A percentile compares a stretch with the other conserved stretches of the same genome.
phyloP scores from a whole-genome alignment of 148 eudicot genomes.

The Arctostaphylos glauca region DNA sequence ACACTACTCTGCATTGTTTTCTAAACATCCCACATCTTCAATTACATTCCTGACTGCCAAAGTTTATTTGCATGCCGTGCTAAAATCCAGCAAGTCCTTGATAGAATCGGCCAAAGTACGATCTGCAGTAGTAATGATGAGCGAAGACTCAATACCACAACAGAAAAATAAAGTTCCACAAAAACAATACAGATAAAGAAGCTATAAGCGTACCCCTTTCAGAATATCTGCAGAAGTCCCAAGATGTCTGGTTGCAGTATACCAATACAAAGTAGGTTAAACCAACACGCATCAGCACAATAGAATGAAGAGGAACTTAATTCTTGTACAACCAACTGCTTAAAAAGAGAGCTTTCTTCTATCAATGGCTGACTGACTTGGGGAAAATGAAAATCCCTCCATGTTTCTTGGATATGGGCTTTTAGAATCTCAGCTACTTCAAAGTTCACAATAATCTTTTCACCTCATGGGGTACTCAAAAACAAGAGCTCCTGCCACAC shows the following conservation, averaged over 20 bases:
- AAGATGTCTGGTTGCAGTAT: background rate
- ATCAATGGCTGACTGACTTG: background rate
- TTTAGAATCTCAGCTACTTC: background rate
- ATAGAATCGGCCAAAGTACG: no score
- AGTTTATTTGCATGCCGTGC: no score
- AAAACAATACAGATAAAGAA: background rate
- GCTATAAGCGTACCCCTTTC: background rate
- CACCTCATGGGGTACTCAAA: conserved; percentile 60
- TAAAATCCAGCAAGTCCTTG: no score
- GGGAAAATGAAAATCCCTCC: background rate
- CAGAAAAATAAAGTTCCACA: background rate
- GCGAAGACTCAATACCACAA: no score
- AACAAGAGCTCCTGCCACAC: conserved; percentile 95
- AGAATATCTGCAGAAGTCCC: background rate
- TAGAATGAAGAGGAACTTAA: background rate
- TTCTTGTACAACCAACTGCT: background rate
- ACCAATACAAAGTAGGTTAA: background rate
- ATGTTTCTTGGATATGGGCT: background rate
- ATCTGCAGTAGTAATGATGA: no score
- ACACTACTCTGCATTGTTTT: background rate
- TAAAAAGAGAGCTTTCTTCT: background rate
- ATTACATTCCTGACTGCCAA: no score
- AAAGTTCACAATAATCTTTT: background rate
- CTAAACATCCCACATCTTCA: background rate
- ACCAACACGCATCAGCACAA: no score